These are phyloP conservation scores for Leucocoprinus birnbaumii DNA, from an alignment of 768 basidiomycete genomes.

Conservation along the genomic window DNA sequence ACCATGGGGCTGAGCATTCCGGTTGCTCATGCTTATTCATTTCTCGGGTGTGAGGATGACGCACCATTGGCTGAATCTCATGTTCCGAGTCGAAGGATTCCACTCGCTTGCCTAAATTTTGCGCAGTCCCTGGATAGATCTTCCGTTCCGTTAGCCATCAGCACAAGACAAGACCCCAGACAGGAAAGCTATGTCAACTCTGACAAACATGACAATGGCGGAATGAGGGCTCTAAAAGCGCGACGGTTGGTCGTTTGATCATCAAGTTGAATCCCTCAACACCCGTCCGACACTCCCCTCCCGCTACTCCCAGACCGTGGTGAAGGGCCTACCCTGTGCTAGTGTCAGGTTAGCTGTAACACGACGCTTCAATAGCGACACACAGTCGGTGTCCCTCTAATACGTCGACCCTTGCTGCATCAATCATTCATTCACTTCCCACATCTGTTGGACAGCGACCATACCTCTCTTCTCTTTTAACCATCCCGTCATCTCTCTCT, in stretches of 20 bases:
- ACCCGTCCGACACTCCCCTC: conserved; percentile 4
- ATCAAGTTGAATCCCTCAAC: conserved; percentile 6
- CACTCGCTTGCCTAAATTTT: background rate
- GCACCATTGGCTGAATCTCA: background rate
- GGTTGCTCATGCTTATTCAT: background rate
- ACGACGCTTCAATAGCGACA: conserved; percentile 5
- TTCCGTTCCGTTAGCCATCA: conserved; percentile 3
- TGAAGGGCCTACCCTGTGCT: conserved; percentile 6
- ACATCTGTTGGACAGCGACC: conserved; percentile 8
- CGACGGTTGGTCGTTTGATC: conserved; percentile 8
- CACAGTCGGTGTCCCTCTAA: background rate
- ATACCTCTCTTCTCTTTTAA: background rate
- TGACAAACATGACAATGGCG: background rate
- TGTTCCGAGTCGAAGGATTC: conserved; percentile 1
- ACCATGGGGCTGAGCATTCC: conserved; percentile 1
- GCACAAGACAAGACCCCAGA: background rate
- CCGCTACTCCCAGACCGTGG: background rate
- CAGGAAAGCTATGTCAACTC: background rate
- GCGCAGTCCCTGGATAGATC: background rate
- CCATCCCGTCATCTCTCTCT: background rate
- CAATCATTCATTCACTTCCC: conserved; percentile 10
- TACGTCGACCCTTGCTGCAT: conserved; percentile 11
- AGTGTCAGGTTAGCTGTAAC: conserved; percentile 9
- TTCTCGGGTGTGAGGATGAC: background rate
- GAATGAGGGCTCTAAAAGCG: conserved; percentile 8